Evolutionary conservation across 2,329 filamentous ascomycete genomes (phyloP), one percentile per base, ranked within the genome.

Genomic region (Rhexocercosporidium sp.): DNA sequence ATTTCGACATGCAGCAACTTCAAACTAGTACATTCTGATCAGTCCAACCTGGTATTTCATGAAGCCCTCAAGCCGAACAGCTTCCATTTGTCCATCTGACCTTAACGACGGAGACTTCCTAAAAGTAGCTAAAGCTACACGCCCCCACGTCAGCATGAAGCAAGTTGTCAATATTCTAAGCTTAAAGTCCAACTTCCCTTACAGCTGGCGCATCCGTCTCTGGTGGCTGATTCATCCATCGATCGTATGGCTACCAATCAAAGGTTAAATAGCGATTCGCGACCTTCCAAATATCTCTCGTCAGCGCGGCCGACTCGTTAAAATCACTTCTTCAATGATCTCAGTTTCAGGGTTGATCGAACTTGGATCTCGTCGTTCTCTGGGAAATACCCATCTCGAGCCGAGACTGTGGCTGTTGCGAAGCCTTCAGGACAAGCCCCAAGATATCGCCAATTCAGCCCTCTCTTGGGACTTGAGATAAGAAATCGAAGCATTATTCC

Each of bases 361-460:
- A 9, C 39, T 39, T 39, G 51, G 18, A 12, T 39, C n/a, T 57
- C 53, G 53, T 57, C 31, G 31, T 39, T 7, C 11, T 25, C 6
- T 25, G 53, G 53, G 12, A 39, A 22, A 57, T 57, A 57, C 53
- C 53, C 53, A 57, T 16, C 51, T 37, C 12, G 18, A 39, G 53
- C 53, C 53, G 29, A 57, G 53, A n/a, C 31, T 39, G 5, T 9
- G 29, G n/a, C 7, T 14, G 27, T 22, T 49, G 9, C 46, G 46
- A 49, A 49, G 46, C 46, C 25, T 56, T 56, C 29, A 56, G 18
- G 22, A 12, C 51, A 57, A 41, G 31, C n/a, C 34, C 53, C 53
- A 57, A 57, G 53, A 39, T 14, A 20, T 25, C 53, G 53, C 53
- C 53, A 57, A 57, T 31, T 16, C n/a, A 57, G 34, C 53, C 53